Conservation (phyloP, 441 rosid genomes). For the Omphalea diandra region DNA sequence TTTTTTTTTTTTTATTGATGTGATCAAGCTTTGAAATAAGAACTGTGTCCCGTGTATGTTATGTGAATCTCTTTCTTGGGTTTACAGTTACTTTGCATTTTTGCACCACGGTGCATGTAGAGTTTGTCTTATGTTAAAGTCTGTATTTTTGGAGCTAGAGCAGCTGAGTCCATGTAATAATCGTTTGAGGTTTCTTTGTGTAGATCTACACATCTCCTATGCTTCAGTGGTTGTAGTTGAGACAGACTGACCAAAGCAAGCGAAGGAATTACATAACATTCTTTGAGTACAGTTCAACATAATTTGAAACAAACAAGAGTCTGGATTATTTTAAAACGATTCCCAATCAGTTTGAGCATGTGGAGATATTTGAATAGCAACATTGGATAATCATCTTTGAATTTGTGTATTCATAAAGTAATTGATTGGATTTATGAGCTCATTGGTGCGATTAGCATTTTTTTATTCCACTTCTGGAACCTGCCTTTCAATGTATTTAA, state of each 20-base stretch:
- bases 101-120: background rate
- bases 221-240: too few species aligned
- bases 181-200: too few species aligned
- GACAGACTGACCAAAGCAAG: background rate
- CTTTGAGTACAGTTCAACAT: background rate
- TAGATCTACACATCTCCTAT: background rate
- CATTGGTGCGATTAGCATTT: background rate
- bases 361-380: background rate
- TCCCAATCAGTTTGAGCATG: background rate
- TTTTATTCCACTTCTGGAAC: background rate
- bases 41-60: background rate
- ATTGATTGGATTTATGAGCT: constrained; percentile 4
- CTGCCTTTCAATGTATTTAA: background rate
- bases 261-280: background rate
- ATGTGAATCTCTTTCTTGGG: background rate
- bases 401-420: background rate
- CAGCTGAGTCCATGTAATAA: background rate
- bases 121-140: background rate
- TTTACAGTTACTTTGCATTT: background rate
- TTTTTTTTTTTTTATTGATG: background rate
- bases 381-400: background rate
- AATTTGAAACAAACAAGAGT: background rate
- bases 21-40: background rate
- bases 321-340: background rate
- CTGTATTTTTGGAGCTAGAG: background rate